A percentile compares a stretch with the other conserved stretches of the same genome.
Conservation (phyloP, 495 filamentous ascomycete species). For the Aspergillus sclerotioniger region DNA sequence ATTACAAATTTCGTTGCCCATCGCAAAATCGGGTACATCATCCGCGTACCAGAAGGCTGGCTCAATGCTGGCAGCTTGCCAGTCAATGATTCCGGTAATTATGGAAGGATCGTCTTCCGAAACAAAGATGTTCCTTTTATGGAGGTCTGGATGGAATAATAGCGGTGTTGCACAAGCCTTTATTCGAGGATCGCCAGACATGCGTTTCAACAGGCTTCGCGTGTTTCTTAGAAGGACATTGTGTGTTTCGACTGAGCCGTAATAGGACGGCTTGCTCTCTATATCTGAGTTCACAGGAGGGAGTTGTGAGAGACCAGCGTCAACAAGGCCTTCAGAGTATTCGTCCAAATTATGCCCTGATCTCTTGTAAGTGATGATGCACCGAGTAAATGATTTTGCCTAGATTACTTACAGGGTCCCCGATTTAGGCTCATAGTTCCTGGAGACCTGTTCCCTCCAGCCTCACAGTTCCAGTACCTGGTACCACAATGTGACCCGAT, state of each 20-base stretch:
- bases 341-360: slow-evolving; percentile 29
- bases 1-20: slow-evolving; percentile 20
- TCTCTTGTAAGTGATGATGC: background rate
- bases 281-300: slow-evolving; percentile 16
- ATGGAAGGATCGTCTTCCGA: slow-evolving; percentile 38
- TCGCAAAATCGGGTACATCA: slow-evolving; percentile 36
- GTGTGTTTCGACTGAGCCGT: slow-evolving; percentile 28
- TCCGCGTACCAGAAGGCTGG: slow-evolving; percentile 40
- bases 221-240: slow-evolving; percentile 22
- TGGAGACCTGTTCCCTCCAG: slow-evolving; percentile 25
- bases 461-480: slow-evolving; percentile 37
- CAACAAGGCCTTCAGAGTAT: slow-evolving; percentile 38
- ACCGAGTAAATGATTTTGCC: background rate
- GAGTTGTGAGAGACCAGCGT: slow-evolving; percentile 36
- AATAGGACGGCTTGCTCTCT: slow-evolving; percentile 23
- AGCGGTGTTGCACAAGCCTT: slow-evolving; percentile 24
- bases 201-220: slow-evolving; percentile 25
- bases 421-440: slow-evolving; percentile 22
- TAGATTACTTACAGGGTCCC: slow-evolving; percentile 38
- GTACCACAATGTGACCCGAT: slow-evolving; percentile 41
- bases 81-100: slow-evolving; percentile 42
- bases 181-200: slow-evolving; percentile 25
- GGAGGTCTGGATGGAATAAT: slow-evolving; percentile 40
- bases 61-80: slow-evolving; percentile 39
- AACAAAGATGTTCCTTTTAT: slow-evolving; percentile 46